Evolutionary conservation across 371 early-diverging fungal genomes (phyloP).

Genomic region (Haplosporangium sp.): DNA sequence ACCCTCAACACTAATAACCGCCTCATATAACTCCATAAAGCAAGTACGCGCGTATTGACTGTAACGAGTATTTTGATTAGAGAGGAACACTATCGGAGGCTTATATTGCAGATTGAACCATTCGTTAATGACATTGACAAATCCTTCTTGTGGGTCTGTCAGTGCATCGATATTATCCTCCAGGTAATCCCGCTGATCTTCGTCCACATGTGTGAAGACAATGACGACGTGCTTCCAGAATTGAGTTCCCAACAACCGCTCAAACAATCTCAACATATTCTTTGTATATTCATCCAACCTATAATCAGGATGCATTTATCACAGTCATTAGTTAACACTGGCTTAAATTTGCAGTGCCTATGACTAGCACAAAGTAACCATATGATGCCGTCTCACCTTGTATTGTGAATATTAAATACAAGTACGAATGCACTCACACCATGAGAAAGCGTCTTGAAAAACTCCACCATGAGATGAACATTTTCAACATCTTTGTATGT

Average conservation of each 20-base stretch:
- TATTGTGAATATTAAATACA: slow-evolving; percentile 66
- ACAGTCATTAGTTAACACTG: no score
- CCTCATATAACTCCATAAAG: slow-evolving; percentile 65
- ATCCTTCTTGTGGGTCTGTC: slow-evolving; percentile 62
- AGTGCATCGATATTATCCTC: slow-evolving; percentile 70
- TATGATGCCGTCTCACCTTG: slow-evolving; percentile 24
- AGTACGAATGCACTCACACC: slow-evolving; percentile 73
- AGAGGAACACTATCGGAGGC: slow-evolving; percentile 67
- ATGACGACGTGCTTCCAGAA: slow-evolving; percentile 74
- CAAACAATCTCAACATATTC: slow-evolving; percentile 69
- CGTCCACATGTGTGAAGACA: slow-evolving; percentile 73
- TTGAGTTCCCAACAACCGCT: slow-evolving; percentile 66
- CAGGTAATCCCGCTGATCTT: slow-evolving; percentile 65
- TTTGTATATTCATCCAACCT: slow-evolving; percentile 73
- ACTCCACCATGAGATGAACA: slow-evolving; percentile 67
- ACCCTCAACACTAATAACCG: slow-evolving; percentile 64
- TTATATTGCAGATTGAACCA: slow-evolving; percentile 54
- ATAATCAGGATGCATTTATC: neutral
- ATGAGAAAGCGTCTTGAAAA: slow-evolving; percentile 66
- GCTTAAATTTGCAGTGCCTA: no score
- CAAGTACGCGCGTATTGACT: slow-evolving; percentile 65
- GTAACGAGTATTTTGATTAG: slow-evolving; percentile 63
- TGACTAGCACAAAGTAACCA: neutral
- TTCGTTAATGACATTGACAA: slow-evolving; percentile 62
- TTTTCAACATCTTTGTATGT: slow-evolving; percentile 63